Conservation (phyloP, 495 filamentous ascomycete genomes). For the Talaromyces thailandensis region DNA sequence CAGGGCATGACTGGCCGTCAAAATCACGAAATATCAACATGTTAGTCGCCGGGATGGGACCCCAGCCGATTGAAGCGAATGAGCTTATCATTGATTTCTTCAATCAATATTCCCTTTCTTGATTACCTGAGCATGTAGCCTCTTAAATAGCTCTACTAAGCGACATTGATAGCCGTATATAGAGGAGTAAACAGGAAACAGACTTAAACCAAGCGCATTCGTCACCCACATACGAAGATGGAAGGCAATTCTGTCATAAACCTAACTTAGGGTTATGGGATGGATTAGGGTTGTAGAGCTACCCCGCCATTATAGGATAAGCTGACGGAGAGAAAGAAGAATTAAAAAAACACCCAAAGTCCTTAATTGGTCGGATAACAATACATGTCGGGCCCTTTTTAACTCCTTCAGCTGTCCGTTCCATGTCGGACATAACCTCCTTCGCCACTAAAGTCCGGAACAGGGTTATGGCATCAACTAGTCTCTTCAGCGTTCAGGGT, state of each 20-base stretch:
- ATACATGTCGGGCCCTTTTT: not conserved
- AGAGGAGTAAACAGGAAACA: too few relatives aligned
- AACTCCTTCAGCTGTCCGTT: not conserved
- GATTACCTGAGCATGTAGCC: not conserved
- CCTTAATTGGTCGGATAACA: not conserved
- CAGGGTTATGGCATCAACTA: not conserved
- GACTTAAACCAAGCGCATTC: too few relatives aligned
- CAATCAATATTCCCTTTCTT: not conserved
- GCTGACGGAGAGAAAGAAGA: not conserved
- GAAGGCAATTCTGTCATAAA: not conserved
- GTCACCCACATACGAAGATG: too few relatives aligned
- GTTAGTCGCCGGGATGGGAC: conserved; percentile 3
- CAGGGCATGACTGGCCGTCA: conserved; percentile 5
- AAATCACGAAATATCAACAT: conserved; percentile 4
- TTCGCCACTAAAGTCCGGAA: not conserved
- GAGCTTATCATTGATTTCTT: conserved; percentile 5
- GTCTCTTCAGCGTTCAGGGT: not conserved
- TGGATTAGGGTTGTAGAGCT: not conserved
- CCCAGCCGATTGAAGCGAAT: conserved; percentile 5
- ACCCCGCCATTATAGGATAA: not conserved
- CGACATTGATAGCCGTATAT: not conserved
- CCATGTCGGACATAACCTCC: not conserved
- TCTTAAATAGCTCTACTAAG: not conserved
- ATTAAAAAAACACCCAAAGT: not conserved
- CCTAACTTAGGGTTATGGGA: not conserved